Evolutionary conservation across 2,329 filamentous ascomycete genomes (phyloP), one percentile per base, ranked within the genome.

Genomic region (Pestalotiopsis fici): DNA sequence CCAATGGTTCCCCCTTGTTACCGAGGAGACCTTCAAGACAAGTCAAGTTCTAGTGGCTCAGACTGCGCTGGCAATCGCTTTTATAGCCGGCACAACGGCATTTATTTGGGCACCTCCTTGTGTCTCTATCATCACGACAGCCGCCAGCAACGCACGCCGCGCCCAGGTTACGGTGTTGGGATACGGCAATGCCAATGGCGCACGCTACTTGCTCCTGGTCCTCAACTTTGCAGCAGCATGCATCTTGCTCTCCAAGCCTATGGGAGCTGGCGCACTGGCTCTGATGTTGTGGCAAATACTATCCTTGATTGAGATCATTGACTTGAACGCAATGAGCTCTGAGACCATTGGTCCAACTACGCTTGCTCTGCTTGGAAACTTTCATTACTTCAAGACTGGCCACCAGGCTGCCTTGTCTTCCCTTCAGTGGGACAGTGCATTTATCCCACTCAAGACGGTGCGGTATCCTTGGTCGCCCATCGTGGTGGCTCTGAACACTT

Each of bases 361-460:
- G 70, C 87, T 98, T 28, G 95, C 90, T 12, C 82, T 98, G n/a
- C 88, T 99, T 0, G 96, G 95, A 68, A 94, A 92, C 74, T 97
- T 95, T 80, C 91, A 98, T 83, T 99, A 91, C 84, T 99, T 99
- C 88, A 98, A 97, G 77, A 99, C 96, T 0, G 96, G 96, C 69
- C 96, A 99, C 79, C 95, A 98, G 80, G 95, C 95, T 13, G 92
- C 90, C 0, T 87, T 97, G 27, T 88, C 91, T 72, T 93, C 90
- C 71, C 95, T 99, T 75, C 96, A 99, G 77, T 99, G 96, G 96
- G 96, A 99, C 81, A 88, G 89, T 23, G 95, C 94, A 3, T 99
- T 99, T 81, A 93, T 99, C 71, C 93, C 95, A 0, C 86, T 98
- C 7, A 89, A 91, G 67, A 89, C 88, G 5, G 88, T 99, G 70